Evolutionary conservation across 352 stramenopile genomes (phyloP), one percentile per base, ranked within the genome.

Genomic region (Thalassiosira allenii): DNA sequence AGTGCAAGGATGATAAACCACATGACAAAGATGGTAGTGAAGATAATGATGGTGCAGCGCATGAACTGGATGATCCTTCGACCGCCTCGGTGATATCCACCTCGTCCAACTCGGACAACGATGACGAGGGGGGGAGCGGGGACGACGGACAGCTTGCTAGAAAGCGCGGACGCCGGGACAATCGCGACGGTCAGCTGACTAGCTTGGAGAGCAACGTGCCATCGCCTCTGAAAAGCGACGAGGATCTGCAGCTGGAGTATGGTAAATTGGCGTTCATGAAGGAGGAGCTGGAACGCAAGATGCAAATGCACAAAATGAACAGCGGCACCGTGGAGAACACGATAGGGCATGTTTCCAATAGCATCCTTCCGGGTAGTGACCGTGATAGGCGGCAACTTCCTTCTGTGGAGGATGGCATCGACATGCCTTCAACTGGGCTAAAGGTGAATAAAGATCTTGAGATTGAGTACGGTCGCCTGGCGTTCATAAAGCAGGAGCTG

Each of bases 401-500:
- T 47, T 47, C 37, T 25, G 56, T 25, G 33, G 43, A 30, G 12
- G 17, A 47, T 30, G 56, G 30, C 2, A 23, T 44, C 14, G 56
- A 44, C 3, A 1, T 8, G 17, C 56, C 56, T 25, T 17, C 29
- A 44, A 65, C 56, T 44, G 37, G 29, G 56, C 56, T 22, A 14
- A 23, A 37, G 20, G 29, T 47, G 33, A 75, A 68, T 32, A 54
- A 80, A 40, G 51, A 22, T 69, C 54, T 80, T 22, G 62, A 75
- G 47, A 25, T 29, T 32, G 71, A 80, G 22, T 80, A 80, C 41
- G 51, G 62, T 32, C 62, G 56, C 33, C 64, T 80, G 52, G 54
- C 63, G 59, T 75, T 69, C 11, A 52, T 75, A 40, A 75, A 80
- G 23, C 71, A 67, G 25, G 49, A 68, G 5, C 41, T 80, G 29